Base-by-base conservation (phyloP, 768 basidiomycete genomes). In the Amanita polypyramis region DNA sequence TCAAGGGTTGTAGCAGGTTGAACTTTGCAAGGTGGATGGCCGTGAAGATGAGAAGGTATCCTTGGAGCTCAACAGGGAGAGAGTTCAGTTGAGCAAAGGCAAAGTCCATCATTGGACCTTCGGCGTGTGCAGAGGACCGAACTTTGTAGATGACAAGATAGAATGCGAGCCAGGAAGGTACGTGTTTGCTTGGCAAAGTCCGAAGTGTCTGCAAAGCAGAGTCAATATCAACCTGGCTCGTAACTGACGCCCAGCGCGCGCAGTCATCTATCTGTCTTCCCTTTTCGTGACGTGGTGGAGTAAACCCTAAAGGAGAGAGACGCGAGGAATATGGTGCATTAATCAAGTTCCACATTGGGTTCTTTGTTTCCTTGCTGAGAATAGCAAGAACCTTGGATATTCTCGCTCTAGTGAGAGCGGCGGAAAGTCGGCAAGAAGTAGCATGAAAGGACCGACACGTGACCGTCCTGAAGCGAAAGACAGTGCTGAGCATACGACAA, bases 111-210 rank as follows among this genome's bases (percentile, higher is more conserved):
- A 76, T 54, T 1, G 67, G 64, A 0, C 66, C 66, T 15, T 62
- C 59, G 0, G 77, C 79, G 19, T 82, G 71, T 12, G 48, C 48
- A 1, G 68, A 58, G 0, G 73, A 70, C n/a, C 57, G 62, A 9
- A 79, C 65, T 57, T 70, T 74, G 60, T 68, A 69, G 3, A 58
- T 62, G 12, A 73, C 61, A 35, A 82, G 63, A 38, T 71, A 68
- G 25, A 84, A 60, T 9, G 74, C 57, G n/a, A 80, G 61, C 80
- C 80, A 85, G 0, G 69, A 53, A 0, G 82, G 81, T 10, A 66
- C 45, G 27, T n/a, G 29, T 30, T 35, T 29, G 27, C 23, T 15
- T 9, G 34, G 8, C 11, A 43, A 12, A 38, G 36, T 19, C 15
- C 34, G n/a, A 19, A 38, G 15, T 12, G 38, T 33, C 34, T 20